phyloP scores from a whole-genome alignment of 2,329 filamentous ascomycete genomes.

The Xylariomycetidae sp. region DNA sequence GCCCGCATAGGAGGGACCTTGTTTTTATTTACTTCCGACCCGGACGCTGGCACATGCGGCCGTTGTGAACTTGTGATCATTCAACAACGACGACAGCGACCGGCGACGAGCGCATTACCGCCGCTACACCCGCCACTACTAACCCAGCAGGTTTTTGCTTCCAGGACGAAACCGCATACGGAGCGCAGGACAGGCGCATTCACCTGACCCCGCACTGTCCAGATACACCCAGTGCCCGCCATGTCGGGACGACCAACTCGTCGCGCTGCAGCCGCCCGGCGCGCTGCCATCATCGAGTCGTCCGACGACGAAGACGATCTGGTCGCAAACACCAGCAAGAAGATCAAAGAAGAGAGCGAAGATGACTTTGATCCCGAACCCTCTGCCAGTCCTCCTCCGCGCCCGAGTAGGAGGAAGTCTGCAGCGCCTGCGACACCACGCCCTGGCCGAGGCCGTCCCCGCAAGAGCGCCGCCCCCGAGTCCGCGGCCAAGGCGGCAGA shows the following conservation, averaged over 20 bases:
- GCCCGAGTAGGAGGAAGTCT: conserved; percentile 27
- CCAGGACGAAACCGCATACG: too few species aligned
- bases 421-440: conserved; percentile 29
- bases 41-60: conserved; percentile 1
- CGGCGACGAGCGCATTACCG: too few species aligned
- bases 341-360: conserved; percentile 55
- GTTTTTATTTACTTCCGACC: conserved; percentile 19
- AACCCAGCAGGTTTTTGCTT: too few species aligned
- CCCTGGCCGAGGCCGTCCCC: conserved; percentile 31
- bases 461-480: conserved; percentile 29
- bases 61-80: background rate
- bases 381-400: conserved; percentile 28
- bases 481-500: too few species aligned
- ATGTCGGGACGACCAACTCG: conserved; percentile 33
- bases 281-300: conserved; percentile 70
- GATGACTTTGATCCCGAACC: conserved; percentile 78
- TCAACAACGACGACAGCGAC: conserved; percentile 1
- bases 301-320: conserved; percentile 67
- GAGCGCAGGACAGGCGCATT: too few species aligned
- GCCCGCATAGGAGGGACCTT: conserved; percentile 13
- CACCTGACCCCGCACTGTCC: background rate
- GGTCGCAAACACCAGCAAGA: conserved; percentile 40
- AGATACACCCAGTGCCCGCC: conserved; percentile 3
- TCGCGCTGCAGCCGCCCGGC: conserved; percentile 50
- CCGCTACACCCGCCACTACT: too few species aligned